Percentiles rank a stretch among this genome's conserved stretches.
phyloP scores from a whole-genome alignment of 2,329 filamentous ascomycete species.

The Colletotrichum cuscutae region DNA sequence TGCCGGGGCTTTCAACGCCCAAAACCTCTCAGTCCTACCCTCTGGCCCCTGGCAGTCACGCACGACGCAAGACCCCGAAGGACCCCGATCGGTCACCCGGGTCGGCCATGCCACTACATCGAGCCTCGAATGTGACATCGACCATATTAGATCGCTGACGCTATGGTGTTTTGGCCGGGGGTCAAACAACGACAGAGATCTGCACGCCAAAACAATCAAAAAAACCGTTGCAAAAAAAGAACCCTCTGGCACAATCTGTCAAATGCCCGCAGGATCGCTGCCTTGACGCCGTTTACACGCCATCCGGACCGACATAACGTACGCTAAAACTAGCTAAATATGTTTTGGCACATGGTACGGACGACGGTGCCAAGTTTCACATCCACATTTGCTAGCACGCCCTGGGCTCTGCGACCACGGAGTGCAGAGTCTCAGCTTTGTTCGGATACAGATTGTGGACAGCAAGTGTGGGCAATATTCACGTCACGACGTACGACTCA shows the following conservation, averaged over 20 bases:
- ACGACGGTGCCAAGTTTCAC: neutral
- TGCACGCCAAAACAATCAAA: neutral
- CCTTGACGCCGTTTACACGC: neutral
- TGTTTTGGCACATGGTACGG: neutral
- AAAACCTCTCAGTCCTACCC: neutral
- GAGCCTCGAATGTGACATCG: conserved; percentile 30
- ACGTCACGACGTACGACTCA: conserved; percentile 9
- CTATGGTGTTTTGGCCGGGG: neutral
- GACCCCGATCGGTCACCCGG: conserved; percentile 22
- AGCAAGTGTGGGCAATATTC: neutral
- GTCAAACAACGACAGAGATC: conserved; percentile 1
- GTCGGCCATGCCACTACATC: conserved; percentile 22
- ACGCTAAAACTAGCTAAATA: neutral
- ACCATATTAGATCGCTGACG: neutral
- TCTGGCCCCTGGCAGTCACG: neutral
- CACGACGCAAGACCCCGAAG: conserved; percentile 23
- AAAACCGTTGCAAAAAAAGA: neutral
- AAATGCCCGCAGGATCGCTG: neutral
- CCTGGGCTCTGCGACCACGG: neutral
- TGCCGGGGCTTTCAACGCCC: neutral
- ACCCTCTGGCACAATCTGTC: conserved; percentile 10
- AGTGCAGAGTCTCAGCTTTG: too few species aligned
- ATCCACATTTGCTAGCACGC: neutral
- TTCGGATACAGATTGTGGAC: neutral
- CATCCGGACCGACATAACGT: neutral